These are phyloP conservation scores for Penicillium waksmanii DNA, from an alignment of 495 filamentous ascomycete species.

Conservation along the genomic window DNA sequence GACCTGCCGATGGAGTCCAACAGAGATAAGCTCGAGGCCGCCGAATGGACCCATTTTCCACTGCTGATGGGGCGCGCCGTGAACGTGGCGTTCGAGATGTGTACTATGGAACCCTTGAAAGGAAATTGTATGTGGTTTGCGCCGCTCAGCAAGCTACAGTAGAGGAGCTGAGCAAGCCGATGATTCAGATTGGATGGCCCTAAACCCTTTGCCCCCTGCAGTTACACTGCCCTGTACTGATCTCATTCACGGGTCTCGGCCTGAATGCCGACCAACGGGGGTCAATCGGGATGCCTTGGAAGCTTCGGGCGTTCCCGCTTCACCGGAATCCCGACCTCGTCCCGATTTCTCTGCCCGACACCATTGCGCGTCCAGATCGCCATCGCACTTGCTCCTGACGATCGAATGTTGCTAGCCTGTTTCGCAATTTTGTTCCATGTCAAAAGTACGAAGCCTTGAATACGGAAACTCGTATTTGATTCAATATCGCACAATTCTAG, in stretches of 20 bases:
- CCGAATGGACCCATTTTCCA: conserved; percentile 12
- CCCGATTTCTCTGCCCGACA: conserved; percentile 28
- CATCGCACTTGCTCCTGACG: conserved; percentile 16
- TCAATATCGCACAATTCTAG: neutral
- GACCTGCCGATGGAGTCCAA: conserved; percentile 3
- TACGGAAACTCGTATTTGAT: neutral
- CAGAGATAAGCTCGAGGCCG: conserved; percentile 19
- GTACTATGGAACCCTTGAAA: neutral
- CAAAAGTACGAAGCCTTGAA: neutral
- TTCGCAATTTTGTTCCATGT: conserved; percentile 7
- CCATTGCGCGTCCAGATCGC: conserved; percentile 21
- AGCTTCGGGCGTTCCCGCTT: conserved; percentile 28
- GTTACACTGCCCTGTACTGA: neutral
- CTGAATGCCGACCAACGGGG: conserved; percentile 15
- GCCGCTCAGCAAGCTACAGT: neutral
- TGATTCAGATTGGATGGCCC: neutral
- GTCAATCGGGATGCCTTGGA: conserved; percentile 25
- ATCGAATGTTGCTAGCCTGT: conserved; percentile 14
- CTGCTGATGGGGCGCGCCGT: conserved; percentile 5
- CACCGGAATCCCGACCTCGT: conserved; percentile 34
- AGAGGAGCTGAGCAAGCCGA: neutral
- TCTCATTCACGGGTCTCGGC: conserved; percentile 14
- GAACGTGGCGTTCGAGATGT: neutral
- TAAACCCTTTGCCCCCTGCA: neutral
- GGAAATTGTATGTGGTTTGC: neutral